Conservation (phyloP, 257 asterid genomes). For the Mentha longifolia region DNA sequence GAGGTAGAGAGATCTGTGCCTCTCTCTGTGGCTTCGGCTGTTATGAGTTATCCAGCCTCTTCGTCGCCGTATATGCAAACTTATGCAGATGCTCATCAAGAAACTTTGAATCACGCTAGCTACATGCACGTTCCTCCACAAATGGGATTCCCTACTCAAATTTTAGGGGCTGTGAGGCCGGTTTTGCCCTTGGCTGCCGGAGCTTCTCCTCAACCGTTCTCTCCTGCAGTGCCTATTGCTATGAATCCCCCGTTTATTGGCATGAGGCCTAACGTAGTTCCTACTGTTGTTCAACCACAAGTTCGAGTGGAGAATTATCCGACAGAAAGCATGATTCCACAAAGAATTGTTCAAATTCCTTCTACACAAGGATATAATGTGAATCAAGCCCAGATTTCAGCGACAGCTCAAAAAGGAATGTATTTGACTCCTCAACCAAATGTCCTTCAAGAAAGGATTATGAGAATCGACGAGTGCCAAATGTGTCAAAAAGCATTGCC, state of each 20-base stretch:
- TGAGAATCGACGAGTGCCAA: conserved; percentile 63
- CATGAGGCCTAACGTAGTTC: conserved; percentile 56
- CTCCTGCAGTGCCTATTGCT: conserved; percentile 68
- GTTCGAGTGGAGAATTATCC: conserved; percentile 62
- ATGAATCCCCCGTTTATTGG: conserved; percentile 65
- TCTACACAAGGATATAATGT: conserved; percentile 60
- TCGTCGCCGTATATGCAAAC: conserved; percentile 56
- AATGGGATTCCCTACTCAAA: conserved; percentile 69
- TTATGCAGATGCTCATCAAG: conserved; percentile 65
- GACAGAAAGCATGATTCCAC: conserved; percentile 52
- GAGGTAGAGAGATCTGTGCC: conserved; percentile 57
- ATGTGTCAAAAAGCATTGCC: conserved; percentile 96
- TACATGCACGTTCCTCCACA: conserved; percentile 66
- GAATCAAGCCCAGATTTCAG: conserved; percentile 56
- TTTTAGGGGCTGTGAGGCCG: conserved; percentile 60
- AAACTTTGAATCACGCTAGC: conserved; percentile 48
- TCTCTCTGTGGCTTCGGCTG: conserved; percentile 41
- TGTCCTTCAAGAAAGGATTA: conserved; percentile 44
- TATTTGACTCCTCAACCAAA: conserved; percentile 45
- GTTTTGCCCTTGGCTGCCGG: conserved; percentile 52
- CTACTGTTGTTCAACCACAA: conserved; percentile 56
- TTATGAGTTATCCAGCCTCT: conserved; percentile 50
- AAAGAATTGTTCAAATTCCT: conserved; percentile 65
- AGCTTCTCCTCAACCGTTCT: conserved; percentile 60
- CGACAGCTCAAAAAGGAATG: conserved; percentile 52